Evolutionary conservation across 768 basidiomycete genomes (phyloP).

Genomic region (Gymnopilus dilepis): DNA sequence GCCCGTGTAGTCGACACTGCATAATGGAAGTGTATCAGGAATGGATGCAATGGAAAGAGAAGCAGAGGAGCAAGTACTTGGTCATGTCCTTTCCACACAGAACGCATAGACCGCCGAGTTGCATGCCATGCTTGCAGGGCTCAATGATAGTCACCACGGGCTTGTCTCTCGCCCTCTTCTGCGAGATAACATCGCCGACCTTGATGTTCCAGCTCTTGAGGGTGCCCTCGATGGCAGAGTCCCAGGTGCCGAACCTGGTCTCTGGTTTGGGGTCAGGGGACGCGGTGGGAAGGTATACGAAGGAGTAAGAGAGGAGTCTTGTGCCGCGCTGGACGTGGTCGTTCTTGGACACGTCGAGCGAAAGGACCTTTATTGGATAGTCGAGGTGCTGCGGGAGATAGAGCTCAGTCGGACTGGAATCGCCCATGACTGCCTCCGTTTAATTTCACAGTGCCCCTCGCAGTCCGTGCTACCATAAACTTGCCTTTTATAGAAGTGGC

Average conservation of each 20-base stretch:
- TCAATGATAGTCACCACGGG: slow-evolving; percentile 75
- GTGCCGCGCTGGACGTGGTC: slow-evolving; percentile 68
- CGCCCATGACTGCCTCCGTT: slow-evolving; percentile 42
- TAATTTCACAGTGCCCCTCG: slow-evolving; percentile 17
- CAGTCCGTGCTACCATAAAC: background rate
- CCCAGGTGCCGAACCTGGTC: slow-evolving; percentile 89
- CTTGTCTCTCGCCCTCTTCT: slow-evolving; percentile 59
- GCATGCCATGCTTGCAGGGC: slow-evolving; percentile 96
- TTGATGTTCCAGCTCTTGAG: slow-evolving; percentile 74
- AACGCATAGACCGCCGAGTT: slow-evolving; percentile 90
- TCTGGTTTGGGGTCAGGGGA: slow-evolving; percentile 55
- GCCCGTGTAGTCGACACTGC: slow-evolving; percentile 82
- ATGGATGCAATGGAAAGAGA: slow-evolving; percentile 1
- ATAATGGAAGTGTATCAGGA: slow-evolving; percentile 18
- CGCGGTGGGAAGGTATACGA: slow-evolving; percentile 56
- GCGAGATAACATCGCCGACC: slow-evolving; percentile 66
- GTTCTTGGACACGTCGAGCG: slow-evolving; percentile 57
- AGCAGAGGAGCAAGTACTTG: slow-evolving; percentile 54
- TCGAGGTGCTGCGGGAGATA: slow-evolving; percentile 79
- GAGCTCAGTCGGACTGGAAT: slow-evolving; percentile 70
- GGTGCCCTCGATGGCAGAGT: slow-evolving; percentile 82
- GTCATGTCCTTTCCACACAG: slow-evolving; percentile 97
- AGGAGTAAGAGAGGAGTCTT: slow-evolving; percentile 85
- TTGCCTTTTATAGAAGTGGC: slow-evolving; percentile 17
- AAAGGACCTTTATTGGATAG: slow-evolving; percentile 84